These are phyloP conservation scores for Elaeagnus macrophylla DNA, from an alignment of 306 rosid species.

Conservation along the genomic window DNA sequence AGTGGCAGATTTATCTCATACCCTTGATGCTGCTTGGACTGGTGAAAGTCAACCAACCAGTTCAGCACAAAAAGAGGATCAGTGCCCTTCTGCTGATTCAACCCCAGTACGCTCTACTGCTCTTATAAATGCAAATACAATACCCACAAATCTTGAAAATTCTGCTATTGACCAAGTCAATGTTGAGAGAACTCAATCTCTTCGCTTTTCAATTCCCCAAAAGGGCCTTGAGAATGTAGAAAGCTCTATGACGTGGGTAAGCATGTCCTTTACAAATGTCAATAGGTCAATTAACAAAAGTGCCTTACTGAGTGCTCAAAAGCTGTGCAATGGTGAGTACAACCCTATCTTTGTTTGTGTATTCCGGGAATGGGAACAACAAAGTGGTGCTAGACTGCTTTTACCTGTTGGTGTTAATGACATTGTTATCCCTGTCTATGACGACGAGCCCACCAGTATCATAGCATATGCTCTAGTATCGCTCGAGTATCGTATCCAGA, in stretches of 20 bases:
- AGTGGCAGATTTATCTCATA: slow-evolving; percentile 53
- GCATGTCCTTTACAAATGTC: slow-evolving; percentile 38
- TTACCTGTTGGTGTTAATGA: slow-evolving; percentile 59
- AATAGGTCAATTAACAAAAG: slow-evolving; percentile 38
- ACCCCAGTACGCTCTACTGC: slow-evolving; percentile 28
- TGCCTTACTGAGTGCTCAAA: slow-evolving; percentile 34
- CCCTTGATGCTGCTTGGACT: slow-evolving; percentile 88
- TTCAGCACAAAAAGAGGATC: slow-evolving; percentile 33
- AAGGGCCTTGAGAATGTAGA: slow-evolving; percentile 30
- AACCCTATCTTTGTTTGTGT: slow-evolving; percentile 41
- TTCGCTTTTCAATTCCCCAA: slow-evolving; percentile 27
- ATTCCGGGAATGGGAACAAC: slow-evolving; percentile 52
- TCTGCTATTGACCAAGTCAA: slow-evolving; percentile 29
- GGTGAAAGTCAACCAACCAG: slow-evolving; percentile 45
- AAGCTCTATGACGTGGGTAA: slow-evolving; percentile 31
- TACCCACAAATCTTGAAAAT: slow-evolving; percentile 28
- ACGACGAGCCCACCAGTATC: slow-evolving; percentile 80
- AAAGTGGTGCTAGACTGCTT: slow-evolving; percentile 57
- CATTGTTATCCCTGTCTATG: slow-evolving; percentile 59
- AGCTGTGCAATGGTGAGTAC: slow-evolving; percentile 39
- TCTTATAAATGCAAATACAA: no score
- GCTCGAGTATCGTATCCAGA: slow-evolving; percentile 42
- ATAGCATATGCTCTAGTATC: slow-evolving; percentile 65
- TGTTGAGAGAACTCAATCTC: slow-evolving; percentile 26
- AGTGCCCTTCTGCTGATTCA: slow-evolving; percentile 32